These are phyloP conservation scores for Coemansia sp. DNA, from an alignment of 192 early-diverging fungal species.

Conservation along the genomic window DNA sequence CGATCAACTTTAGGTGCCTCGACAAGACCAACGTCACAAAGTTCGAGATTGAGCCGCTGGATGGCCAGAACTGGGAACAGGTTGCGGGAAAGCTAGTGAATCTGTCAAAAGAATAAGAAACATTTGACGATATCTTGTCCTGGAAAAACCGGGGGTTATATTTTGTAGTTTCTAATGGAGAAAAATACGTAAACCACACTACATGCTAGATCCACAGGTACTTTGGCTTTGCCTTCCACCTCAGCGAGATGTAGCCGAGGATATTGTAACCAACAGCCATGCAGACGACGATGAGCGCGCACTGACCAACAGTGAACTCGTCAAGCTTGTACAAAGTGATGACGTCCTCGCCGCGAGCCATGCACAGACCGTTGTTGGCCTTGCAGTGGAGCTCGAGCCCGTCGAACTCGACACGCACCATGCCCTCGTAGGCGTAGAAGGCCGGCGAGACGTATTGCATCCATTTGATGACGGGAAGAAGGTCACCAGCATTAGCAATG, in stretches of 20 bases:
- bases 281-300: constrained; percentile 33
- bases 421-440: constrained; percentile 53
- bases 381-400: constrained; percentile 46
- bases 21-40: constrained; percentile 26
- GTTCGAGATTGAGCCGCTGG: constrained; percentile 28
- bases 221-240: constrained; percentile 52
- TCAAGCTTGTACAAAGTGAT: constrained; percentile 45
- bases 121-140: no score
- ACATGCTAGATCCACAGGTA: constrained; percentile 41
- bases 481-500: constrained; percentile 47
- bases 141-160: no score
- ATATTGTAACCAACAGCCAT: constrained; percentile 44
- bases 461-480: constrained; percentile 52
- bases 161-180: background rate
- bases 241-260: constrained; percentile 45
- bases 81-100: constrained; percentile 23
- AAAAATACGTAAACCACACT: constrained; percentile 7
- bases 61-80: constrained; percentile 52
- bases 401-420: constrained; percentile 49
- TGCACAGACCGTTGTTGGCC: constrained; percentile 47
- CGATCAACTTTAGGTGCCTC: constrained; percentile 51
- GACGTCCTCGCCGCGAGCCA: constrained; percentile 51
- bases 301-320: constrained; percentile 48
- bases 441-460: constrained; percentile 55
- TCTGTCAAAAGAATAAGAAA: constrained; percentile 31